Percentiles rank a stretch among this genome's conserved stretches.
phyloP scores from a whole-genome alignment of 495 filamentous ascomycete species.

The Usnea hakonensis region DNA sequence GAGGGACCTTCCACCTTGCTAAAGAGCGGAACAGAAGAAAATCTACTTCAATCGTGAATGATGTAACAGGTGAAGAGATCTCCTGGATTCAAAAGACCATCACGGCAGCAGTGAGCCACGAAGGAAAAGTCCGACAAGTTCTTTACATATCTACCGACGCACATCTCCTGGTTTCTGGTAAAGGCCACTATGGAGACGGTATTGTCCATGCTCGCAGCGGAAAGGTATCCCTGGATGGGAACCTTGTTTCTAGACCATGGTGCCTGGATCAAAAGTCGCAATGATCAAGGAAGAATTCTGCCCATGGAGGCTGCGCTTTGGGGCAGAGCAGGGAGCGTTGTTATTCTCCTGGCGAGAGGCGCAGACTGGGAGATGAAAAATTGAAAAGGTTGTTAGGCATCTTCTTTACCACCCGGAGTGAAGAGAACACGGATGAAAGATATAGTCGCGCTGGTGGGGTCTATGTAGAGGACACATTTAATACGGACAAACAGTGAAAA shows the following conservation, averaged over 20 bases:
- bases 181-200: constrained; percentile 5
- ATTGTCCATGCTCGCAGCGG: background rate
- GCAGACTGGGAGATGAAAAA: too few relatives aligned
- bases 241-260: background rate
- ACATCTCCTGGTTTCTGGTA: background rate
- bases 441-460: background rate
- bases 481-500: background rate
- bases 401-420: too few relatives aligned
- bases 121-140: constrained; percentile 1
- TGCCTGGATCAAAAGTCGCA: too few relatives aligned
- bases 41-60: background rate
- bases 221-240: background rate
- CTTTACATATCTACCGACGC: constrained; percentile 4
- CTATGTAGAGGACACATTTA: background rate
- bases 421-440: too few relatives aligned
- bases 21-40: background rate
- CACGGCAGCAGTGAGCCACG: constrained; percentile 1
- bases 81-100: constrained; percentile 3
- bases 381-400: too few relatives aligned
- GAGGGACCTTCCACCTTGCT: background rate
- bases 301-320: too few relatives aligned
- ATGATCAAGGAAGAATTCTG: too few relatives aligned
- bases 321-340: too few relatives aligned
- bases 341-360: too few relatives aligned
- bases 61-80: background rate